Evolutionary conservation across 768 basidiomycete genomes (phyloP).

Genomic region (Calocybe gangraenosa): DNA sequence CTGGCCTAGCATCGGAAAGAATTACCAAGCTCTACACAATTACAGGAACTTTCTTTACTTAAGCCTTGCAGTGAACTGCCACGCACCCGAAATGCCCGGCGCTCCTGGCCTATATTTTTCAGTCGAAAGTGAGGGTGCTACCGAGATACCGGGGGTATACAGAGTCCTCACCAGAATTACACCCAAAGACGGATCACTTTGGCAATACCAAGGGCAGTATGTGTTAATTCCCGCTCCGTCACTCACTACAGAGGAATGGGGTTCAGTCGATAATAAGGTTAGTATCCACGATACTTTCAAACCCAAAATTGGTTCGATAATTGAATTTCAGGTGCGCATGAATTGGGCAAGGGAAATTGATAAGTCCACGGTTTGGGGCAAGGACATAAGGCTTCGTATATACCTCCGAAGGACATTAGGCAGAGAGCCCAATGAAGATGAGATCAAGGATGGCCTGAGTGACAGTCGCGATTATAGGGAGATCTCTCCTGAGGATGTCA

Average conservation of each 20-base stretch:
- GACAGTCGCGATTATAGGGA: background rate
- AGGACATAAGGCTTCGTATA: slow-evolving; percentile 21
- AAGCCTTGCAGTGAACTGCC: slow-evolving; percentile 1
- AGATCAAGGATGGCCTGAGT: slow-evolving; percentile 13
- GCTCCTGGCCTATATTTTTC: slow-evolving; percentile 4
- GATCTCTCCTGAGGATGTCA: slow-evolving; percentile 23
- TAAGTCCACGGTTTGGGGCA: slow-evolving; percentile 23
- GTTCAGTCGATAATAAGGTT: slow-evolving; percentile 3
- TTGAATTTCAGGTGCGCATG: background rate
- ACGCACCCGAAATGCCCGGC: slow-evolving; percentile 6
- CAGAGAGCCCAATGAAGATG: slow-evolving; percentile 21
- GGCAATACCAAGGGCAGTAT: slow-evolving; percentile 33
- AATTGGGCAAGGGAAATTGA: slow-evolving; percentile 25
- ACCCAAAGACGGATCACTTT: slow-evolving; percentile 14
- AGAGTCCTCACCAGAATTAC: slow-evolving; percentile 23
- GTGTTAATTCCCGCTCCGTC: slow-evolving; percentile 31
- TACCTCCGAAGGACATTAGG: slow-evolving; percentile 21
- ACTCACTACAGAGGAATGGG: slow-evolving; percentile 25
- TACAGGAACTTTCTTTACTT: background rate
- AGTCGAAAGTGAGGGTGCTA: background rate
- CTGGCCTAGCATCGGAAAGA: background rate
- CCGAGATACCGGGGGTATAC: background rate
- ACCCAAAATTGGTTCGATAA: background rate
- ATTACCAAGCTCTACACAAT: background rate
- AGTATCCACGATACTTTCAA: background rate